A percentile compares a stretch with the other conserved stretches of the same genome.
Conservation (phyloP, 768 basidiomycete genomes). For the Pholiota conissans region DNA sequence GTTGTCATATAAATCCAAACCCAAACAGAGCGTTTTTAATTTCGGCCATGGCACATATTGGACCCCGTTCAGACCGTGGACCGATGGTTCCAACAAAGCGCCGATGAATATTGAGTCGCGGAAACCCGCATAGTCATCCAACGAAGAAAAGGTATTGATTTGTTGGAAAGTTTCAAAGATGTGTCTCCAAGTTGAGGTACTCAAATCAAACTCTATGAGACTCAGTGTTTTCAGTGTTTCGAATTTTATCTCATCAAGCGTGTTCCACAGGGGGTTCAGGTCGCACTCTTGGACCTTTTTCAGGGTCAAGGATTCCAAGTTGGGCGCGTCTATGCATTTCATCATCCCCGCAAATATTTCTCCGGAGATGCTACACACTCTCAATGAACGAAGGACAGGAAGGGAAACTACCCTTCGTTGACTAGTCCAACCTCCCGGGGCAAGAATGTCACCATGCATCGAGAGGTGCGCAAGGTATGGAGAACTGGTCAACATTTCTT, state of each 20-base stretch:
- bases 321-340: slow-evolving; percentile 36
- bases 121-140: slow-evolving; percentile 17
- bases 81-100: slow-evolving; percentile 22
- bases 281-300: slow-evolving; percentile 43
- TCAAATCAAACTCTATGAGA: slow-evolving; percentile 43
- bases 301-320: slow-evolving; percentile 39
- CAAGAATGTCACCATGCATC: slow-evolving; percentile 43
- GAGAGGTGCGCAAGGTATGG: slow-evolving; percentile 39
- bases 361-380: slow-evolving; percentile 39
- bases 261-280: slow-evolving; percentile 35
- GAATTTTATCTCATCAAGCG: slow-evolving; percentile 26
- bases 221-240: slow-evolving; percentile 35
- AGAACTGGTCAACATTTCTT: slow-evolving; percentile 32
- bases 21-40: slow-evolving; percentile 31
- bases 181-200: slow-evolving; percentile 25
- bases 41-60: slow-evolving; percentile 33
- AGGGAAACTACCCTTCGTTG: slow-evolving; percentile 25
- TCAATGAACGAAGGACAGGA: slow-evolving; percentile 38
- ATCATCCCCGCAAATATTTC: slow-evolving; percentile 39
- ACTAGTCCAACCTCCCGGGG: slow-evolving; percentile 25
- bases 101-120: slow-evolving; percentile 25
- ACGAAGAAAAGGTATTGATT: slow-evolving; percentile 31
- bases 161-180: slow-evolving; percentile 33
- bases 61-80: slow-evolving; percentile 1
- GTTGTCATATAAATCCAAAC: slow-evolving; percentile 23